These are phyloP conservation scores for Cercophora samala DNA, from an alignment of 495 filamentous ascomycete species.

Conservation along the genomic window DNA sequence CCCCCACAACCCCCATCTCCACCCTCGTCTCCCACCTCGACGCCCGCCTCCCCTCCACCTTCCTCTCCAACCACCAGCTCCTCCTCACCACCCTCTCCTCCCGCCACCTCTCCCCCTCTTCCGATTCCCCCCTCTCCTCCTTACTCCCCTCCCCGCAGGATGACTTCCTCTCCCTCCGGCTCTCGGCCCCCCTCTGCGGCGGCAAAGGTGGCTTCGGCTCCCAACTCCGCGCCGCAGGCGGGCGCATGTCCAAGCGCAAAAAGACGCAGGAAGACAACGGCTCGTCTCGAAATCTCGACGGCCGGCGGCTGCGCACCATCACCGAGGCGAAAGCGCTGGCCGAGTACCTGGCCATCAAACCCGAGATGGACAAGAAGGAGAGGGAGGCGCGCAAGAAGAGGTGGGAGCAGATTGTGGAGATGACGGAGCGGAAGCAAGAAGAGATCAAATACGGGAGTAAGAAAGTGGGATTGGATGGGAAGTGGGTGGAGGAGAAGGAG, in stretches of 20 bases:
- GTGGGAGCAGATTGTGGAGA: slow-evolving; percentile 81
- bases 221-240: slow-evolving; percentile 92
- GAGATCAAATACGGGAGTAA: slow-evolving; percentile 69
- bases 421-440: slow-evolving; percentile 74
- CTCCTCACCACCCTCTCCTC: slow-evolving; percentile 81
- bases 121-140: slow-evolving; percentile 48
- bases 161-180: slow-evolving; percentile 74
- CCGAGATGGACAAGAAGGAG: slow-evolving; percentile 92
- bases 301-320: slow-evolving; percentile 82
- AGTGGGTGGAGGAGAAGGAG: slow-evolving; percentile 92
- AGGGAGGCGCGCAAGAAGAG: slow-evolving; percentile 75
- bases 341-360: slow-evolving; percentile 91
- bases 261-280: slow-evolving; percentile 77
- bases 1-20: slow-evolving; percentile 60
- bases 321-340: slow-evolving; percentile 92
- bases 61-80: slow-evolving; percentile 45
- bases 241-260: slow-evolving; percentile 96
- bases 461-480: slow-evolving; percentile 67
- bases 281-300: slow-evolving; percentile 90
- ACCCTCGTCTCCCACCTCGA: slow-evolving; percentile 63
- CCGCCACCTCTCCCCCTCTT: slow-evolving; percentile 56
- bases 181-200: slow-evolving; percentile 71
- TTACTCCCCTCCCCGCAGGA: slow-evolving; percentile 37
- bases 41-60: slow-evolving; percentile 55
- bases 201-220: slow-evolving; percentile 98